Evolutionary conservation across 2,329 filamentous ascomycete genomes (phyloP).

Genomic region (Hansfordia pulvinata): DNA sequence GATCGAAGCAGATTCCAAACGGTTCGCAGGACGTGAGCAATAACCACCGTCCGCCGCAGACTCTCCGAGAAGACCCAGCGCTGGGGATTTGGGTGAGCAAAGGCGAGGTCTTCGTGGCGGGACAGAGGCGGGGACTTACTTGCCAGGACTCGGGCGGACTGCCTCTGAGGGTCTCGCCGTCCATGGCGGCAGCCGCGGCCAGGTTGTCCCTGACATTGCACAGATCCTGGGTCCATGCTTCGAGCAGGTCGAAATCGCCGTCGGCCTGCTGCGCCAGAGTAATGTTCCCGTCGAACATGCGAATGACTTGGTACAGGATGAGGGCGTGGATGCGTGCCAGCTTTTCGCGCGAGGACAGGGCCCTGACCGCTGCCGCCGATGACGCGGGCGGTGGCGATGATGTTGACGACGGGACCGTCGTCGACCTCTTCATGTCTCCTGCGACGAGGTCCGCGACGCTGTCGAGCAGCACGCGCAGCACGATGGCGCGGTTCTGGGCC

Average conservation of each 20-base stretch:
- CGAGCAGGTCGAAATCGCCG: slow-evolving; percentile 20
- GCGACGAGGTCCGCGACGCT: slow-evolving; percentile 19
- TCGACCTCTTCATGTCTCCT: no score
- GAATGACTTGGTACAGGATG: slow-evolving; percentile 24
- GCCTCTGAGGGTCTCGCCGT: slow-evolving; percentile 12
- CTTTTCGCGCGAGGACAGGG: slow-evolving; percentile 21
- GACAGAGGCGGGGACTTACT: slow-evolving; percentile 8
- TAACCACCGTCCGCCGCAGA: slow-evolving; percentile 22
- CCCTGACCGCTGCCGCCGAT: no score
- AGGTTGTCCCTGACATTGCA: slow-evolving; percentile 18
- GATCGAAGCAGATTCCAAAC: slow-evolving; percentile 21
- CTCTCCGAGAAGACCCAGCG: slow-evolving; percentile 29
- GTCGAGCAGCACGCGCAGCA: slow-evolving; percentile 23
- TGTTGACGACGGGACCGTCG: no score
- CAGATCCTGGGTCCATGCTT: slow-evolving; percentile 23
- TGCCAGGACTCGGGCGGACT: slow-evolving; percentile 27
- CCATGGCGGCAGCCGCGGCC: slow-evolving; percentile 12
- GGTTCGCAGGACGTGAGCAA: slow-evolving; percentile 17
- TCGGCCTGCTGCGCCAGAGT: slow-evolving; percentile 24
- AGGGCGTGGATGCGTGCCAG: slow-evolving; percentile 29
- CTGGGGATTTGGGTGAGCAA: slow-evolving; percentile 4
- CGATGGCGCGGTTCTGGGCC: slow-evolving; percentile 22
- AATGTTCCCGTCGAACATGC: slow-evolving; percentile 29
- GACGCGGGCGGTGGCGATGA: no score
- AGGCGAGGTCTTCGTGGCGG: no score